phyloP scores from a whole-genome alignment of 2,329 filamentous ascomycete species.

The Plenodomus lindquistii region DNA sequence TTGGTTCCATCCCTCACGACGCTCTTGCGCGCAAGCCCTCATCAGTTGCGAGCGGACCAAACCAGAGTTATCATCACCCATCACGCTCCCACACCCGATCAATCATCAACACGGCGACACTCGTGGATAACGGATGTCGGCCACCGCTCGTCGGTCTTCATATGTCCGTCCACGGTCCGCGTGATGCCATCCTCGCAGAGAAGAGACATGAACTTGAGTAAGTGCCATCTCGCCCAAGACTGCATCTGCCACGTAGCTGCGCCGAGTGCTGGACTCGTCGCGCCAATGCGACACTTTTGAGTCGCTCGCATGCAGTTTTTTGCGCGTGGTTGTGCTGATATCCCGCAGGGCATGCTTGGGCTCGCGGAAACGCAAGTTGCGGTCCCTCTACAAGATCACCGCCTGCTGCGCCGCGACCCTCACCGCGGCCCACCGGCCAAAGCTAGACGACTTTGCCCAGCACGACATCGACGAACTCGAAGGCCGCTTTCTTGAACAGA shows the following conservation, averaged over 20 bases:
- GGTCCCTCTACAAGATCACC: constrained; percentile 79
- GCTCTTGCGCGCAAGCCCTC: background rate
- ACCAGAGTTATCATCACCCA: constrained; percentile 33
- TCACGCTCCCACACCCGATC: constrained; percentile 28
- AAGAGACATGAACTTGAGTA: constrained; percentile 51
- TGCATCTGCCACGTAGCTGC: constrained; percentile 17
- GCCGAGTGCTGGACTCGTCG: constrained; percentile 19
- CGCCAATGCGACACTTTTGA: constrained; percentile 45
- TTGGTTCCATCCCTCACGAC: constrained; percentile 26
- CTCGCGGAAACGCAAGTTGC: constrained; percentile 89
- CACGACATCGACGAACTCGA: constrained; percentile 58
- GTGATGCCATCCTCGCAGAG: constrained; percentile 46
- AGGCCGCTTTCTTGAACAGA: constrained; percentile 59
- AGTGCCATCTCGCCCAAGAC: constrained; percentile 43
- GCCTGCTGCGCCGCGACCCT: constrained; percentile 55
- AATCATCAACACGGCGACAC: constrained; percentile 47
- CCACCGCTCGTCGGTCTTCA: constrained; percentile 45
- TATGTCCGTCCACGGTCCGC: constrained; percentile 54
- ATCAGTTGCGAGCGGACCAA: background rate
- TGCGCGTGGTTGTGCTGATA: constrained; percentile 44
- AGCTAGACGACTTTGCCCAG: constrained; percentile 59
- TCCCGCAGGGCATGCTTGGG: constrained; percentile 58
- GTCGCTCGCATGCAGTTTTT: constrained; percentile 46
- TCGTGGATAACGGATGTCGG: constrained; percentile 55
- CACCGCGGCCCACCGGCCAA: constrained; percentile 59